Base-by-base conservation (phyloP, 768 basidiomycete genomes). In the Paxillus ammoniavirescens region DNA sequence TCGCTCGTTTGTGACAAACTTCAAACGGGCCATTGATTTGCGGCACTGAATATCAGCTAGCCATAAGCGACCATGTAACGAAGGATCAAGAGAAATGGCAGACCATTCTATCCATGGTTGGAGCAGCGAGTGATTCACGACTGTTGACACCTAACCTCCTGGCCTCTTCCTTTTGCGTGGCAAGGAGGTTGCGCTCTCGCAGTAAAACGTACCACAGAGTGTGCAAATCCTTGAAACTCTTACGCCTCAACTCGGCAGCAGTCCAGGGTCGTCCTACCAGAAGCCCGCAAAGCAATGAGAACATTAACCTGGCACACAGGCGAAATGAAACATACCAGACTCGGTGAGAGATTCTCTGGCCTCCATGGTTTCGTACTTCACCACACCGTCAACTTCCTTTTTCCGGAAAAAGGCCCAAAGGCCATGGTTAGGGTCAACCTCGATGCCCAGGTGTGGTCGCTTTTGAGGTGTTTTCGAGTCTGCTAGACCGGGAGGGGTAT, bases 21-120 rank as follows among this genome's bases (percentile, higher is more conserved):
- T 98, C 70, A 98, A 93, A 17, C 92, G 85, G n/a, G 91, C 93
- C 93, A 97, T 96, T 17, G 91, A 87, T 76, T 94, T 96, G 18
- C 90, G 88, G 71, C 86, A 87, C 93, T 97, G 58, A 9, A 47
- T 17, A 13, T n/a, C 30, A 50, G 49, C 4, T 5, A 44, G 49
- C 23, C 55, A 43, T 64, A 28, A 60, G 38, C 35, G 8, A 37
- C 43, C 9, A 15, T 21, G 41, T 8, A 54, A 58, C 37, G 8
- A 14, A 28, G 1, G 14, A 14, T 7, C 15, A 31, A 33, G n/a
- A 8, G 2, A 7, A 35, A 49, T 6, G 33, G 66, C 77, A 45
- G 58, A 84, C 82, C 63, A 77, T 74, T 14, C 75, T 73, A 30
- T 81, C 73, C 61, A 70, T 70, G 2, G 50, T 56, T 15, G 68